Evolutionary conservation across 2,329 filamentous ascomycete genomes (phyloP).

Genomic region (Cladosporium velox): DNA sequence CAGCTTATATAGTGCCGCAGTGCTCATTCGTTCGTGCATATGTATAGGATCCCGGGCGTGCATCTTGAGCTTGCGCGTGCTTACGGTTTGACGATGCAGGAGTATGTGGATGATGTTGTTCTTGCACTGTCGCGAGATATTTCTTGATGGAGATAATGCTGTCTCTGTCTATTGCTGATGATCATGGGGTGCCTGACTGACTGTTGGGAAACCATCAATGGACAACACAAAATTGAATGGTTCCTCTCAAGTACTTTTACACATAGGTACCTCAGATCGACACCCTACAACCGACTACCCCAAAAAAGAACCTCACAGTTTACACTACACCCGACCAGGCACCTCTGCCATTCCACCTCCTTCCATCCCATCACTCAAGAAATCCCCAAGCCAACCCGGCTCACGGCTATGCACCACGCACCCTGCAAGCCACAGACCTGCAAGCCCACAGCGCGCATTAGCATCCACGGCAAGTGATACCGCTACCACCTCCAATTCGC

Average conservation of each 20-base stretch:
- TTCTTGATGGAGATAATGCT: background rate
- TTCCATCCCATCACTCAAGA: background rate
- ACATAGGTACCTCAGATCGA: background rate
- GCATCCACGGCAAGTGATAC: background rate
- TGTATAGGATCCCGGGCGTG: conserved; percentile 4
- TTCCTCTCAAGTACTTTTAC: background rate
- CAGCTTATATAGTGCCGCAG: background rate
- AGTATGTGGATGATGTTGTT: background rate
- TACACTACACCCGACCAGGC: too few species aligned
- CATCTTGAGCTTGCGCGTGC: conserved; percentile 6
- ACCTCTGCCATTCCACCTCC: background rate
- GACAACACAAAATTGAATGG: background rate
- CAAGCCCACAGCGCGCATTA: background rate
- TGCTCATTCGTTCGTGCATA: background rate
- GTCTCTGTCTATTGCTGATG: background rate
- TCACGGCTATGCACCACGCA: background rate
- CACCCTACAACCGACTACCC: background rate
- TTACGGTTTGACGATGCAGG: background rate
- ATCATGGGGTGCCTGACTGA: background rate
- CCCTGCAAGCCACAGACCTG: conserved; percentile 4
- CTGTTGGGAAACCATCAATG: background rate
- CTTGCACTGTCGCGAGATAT: background rate
- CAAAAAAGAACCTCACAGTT: background rate
- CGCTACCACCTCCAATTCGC: background rate
- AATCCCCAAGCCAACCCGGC: conserved; percentile 1